A percentile compares a stretch with the other conserved stretches of the same genome.
phyloP scores from a whole-genome alignment of 2,329 filamentous ascomycete species.

The Exophiala calicioides region DNA sequence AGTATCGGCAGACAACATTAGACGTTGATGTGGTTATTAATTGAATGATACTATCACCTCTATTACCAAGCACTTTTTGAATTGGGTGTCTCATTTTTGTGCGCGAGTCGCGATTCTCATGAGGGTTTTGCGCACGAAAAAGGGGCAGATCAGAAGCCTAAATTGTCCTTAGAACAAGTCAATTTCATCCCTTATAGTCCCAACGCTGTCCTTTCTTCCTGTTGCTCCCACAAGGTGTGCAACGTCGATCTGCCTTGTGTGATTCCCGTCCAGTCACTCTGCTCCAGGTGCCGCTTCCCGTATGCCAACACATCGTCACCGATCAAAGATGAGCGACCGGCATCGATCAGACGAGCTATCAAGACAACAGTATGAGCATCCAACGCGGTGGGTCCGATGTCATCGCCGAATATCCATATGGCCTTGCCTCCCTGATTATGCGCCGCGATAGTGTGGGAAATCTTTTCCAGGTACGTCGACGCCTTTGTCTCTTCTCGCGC shows the following conservation, averaged over 20 bases:
- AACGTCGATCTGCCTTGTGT: conserved; percentile 7
- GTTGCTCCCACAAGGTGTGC: conserved; percentile 10
- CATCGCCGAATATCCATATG: conserved; percentile 13
- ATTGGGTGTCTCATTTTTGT: no score
- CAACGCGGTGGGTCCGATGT: conserved; percentile 14
- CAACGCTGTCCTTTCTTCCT: not conserved
- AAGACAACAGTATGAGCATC: conserved; percentile 17
- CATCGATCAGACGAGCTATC: conserved; percentile 15
- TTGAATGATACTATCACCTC: no score
- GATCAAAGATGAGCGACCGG: conserved; percentile 6
- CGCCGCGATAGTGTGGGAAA: not conserved
- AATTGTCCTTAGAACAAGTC: no score
- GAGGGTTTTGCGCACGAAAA: no score
- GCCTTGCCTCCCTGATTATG: not conserved
- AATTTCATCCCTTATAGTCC: not conserved
- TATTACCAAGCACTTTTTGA: no score
- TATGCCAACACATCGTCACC: conserved; percentile 6
- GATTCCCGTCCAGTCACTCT: conserved; percentile 2
- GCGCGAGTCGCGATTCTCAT: no score
- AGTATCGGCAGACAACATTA: no score
- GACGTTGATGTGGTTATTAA: no score
- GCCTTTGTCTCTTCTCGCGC: conserved; percentile 6
- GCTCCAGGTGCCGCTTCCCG: conserved; percentile 1
- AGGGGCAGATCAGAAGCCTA: no score
- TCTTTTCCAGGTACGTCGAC: conserved; percentile 5